Conservation (phyloP, 257 asterid genomes). For the Anisodus tanguticus region DNA sequence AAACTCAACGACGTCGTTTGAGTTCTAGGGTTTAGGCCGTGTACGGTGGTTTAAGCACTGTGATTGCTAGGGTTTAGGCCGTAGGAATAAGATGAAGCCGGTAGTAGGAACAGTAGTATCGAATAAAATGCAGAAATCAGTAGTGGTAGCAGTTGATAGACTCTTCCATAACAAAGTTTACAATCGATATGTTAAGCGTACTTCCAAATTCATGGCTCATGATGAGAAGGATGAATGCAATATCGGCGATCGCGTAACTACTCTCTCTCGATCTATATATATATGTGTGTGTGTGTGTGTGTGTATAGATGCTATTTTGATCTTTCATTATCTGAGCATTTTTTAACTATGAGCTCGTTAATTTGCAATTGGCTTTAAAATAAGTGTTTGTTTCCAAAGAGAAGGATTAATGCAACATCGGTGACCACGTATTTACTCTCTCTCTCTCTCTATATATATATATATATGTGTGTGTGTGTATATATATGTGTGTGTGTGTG, state of each 20-base stretch:
- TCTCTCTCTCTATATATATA: neutral
- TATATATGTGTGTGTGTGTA: neutral
- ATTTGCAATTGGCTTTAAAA: too few species aligned
- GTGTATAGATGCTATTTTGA: too few species aligned
- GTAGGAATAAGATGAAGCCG: slow-evolving; percentile 61
- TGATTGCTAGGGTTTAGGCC: slow-evolving; percentile 1
- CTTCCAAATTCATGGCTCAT: slow-evolving; percentile 96
- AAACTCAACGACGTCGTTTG: neutral
- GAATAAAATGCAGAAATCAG: slow-evolving; percentile 94
- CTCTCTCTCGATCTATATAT: too few species aligned
- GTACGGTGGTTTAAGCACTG: neutral
- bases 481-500: neutral
- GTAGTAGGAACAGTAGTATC: slow-evolving; percentile 81
- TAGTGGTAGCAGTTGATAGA: slow-evolving; percentile 88
- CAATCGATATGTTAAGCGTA: slow-evolving; percentile 86
- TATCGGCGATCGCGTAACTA: slow-evolving; percentile 43
- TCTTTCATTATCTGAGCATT: too few species aligned
- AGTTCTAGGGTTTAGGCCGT: slow-evolving; percentile 6
- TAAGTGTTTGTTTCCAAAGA: too few species aligned
- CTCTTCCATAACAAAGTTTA: slow-evolving; percentile 79
- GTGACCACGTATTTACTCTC: neutral
- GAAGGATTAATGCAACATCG: slow-evolving; percentile 16
- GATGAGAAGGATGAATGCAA: slow-evolving; percentile 71
- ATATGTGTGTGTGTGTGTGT: too few species aligned
- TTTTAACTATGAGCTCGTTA: too few species aligned